A percentile compares a stretch with the other conserved stretches of the same genome.
These are phyloP conservation scores for Triticum dicoccoides DNA, from an alignment of 176 grass and related monocot species.

Conservation along the genomic window DNA sequence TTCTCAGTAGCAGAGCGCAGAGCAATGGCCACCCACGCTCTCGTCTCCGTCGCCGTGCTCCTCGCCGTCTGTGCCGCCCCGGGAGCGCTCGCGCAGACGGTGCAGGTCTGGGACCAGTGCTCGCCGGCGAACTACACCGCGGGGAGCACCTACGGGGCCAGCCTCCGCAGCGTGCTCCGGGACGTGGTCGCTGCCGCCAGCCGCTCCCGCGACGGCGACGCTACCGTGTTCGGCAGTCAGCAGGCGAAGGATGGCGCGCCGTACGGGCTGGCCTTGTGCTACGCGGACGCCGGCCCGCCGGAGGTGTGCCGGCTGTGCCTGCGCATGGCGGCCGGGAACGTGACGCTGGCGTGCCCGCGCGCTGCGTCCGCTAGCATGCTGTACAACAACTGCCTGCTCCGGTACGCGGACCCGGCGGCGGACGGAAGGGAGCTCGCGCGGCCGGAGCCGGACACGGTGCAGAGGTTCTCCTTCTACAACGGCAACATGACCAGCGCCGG, in stretches of 20 bases:
- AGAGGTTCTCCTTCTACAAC: constrained; percentile 34
- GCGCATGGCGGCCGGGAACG: constrained; percentile 32
- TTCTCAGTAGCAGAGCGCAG: not conserved
- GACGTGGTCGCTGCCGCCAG: not conserved
- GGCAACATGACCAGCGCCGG: constrained; percentile 23
- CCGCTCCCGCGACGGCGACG: constrained; percentile 15
- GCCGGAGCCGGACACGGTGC: not conserved
- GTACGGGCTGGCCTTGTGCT: constrained; percentile 33
- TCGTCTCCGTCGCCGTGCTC: not conserved
- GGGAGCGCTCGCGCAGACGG: constrained; percentile 1
- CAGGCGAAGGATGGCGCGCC: not conserved
- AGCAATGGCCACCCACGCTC: not conserved
- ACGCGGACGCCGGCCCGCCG: constrained; percentile 2
- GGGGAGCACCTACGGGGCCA: not conserved
- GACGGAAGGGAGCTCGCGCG: not conserved
- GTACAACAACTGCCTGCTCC: constrained; percentile 33
- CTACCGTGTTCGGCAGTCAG: not conserved
- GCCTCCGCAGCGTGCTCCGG: constrained; percentile 5
- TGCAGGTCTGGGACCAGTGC: not conserved
- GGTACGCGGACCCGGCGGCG: not conserved
- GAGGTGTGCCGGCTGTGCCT: constrained; percentile 29
- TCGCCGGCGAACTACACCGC: constrained; percentile 16
- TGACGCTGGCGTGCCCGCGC: constrained; percentile 25
- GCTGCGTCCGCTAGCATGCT: constrained; percentile 5
- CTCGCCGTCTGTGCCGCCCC: not conserved